phyloP scores from a whole-genome alignment of 2,329 filamentous ascomycete species.

The Ceratocystis harringtonii region DNA sequence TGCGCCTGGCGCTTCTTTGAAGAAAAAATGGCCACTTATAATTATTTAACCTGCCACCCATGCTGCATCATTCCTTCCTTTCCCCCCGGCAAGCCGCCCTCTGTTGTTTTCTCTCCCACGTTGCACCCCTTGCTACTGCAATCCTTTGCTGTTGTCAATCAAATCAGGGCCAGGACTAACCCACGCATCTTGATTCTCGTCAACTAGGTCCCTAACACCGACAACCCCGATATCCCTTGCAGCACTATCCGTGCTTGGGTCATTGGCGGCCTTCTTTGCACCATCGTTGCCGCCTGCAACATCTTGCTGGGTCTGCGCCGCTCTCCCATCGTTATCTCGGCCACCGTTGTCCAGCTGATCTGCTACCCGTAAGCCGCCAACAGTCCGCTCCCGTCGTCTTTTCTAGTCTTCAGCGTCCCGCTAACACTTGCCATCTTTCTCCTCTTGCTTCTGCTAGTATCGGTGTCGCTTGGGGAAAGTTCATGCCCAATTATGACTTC shows the following conservation, averaged over 20 bases:
- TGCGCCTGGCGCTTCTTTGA: no score
- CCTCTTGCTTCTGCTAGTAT: slow-evolving; percentile 14
- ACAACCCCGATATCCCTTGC: slow-evolving; percentile 37
- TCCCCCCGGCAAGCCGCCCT: neutral
- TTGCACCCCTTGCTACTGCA: neutral
- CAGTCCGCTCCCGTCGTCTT: neutral
- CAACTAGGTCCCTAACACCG: slow-evolving; percentile 24
- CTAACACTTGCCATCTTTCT: slow-evolving; percentile 24
- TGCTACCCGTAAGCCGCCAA: slow-evolving; percentile 30
- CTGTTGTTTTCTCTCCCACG: neutral
- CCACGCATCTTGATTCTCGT: no score
- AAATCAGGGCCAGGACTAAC: no score
- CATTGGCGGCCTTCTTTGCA: slow-evolving; percentile 43
- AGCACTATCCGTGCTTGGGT: slow-evolving; percentile 47
- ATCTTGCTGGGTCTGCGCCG: slow-evolving; percentile 36
- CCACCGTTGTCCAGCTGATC: slow-evolving; percentile 40
- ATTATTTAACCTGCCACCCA: no score
- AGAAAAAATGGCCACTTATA: no score
- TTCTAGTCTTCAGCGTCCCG: neutral
- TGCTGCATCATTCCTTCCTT: no score
- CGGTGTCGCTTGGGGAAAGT: slow-evolving; percentile 24
- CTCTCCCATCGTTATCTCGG: slow-evolving; percentile 36
- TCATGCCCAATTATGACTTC: slow-evolving; percentile 24
- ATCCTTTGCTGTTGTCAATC: neutral
- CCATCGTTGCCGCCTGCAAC: slow-evolving; percentile 42